Evolutionary conservation across 1,284 basidiomycete genomes (phyloP).

Genomic region (Ganoderma multipileum): DNA sequence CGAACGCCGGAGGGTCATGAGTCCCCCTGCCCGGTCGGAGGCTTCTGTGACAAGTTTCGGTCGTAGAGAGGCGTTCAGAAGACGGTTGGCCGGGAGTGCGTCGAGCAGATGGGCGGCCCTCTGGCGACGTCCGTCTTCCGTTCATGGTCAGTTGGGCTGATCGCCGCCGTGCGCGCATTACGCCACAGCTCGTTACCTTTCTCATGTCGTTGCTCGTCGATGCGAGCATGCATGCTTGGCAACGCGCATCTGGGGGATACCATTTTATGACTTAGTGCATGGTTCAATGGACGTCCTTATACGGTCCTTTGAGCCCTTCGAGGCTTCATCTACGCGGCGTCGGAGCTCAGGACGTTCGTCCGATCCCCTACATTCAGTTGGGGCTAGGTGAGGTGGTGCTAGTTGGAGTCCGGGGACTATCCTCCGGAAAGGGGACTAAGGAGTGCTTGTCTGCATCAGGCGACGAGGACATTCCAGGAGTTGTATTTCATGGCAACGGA

Average conservation of each 20-base stretch:
- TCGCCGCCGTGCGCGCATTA: constrained; percentile 1
- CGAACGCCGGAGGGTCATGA: constrained; percentile 19
- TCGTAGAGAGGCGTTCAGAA: constrained; percentile 8
- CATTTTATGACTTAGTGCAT: background rate
- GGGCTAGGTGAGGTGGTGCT: background rate
- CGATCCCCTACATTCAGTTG: background rate
- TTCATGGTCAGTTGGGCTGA: constrained; percentile 3
- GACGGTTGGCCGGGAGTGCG: background rate
- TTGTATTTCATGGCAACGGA: background rate
- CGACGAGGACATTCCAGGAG: background rate
- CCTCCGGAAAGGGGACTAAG: constrained; percentile 8
- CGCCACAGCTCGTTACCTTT: constrained; percentile 11
- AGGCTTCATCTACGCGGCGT: background rate
- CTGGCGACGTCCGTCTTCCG: background rate
- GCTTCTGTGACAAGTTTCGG: constrained; percentile 17
- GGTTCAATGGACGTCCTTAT: background rate
- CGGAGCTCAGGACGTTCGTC: background rate
- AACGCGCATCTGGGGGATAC: background rate
- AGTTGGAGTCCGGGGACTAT: background rate
- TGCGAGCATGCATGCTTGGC: background rate
- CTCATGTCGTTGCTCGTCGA: background rate
- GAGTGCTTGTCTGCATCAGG: constrained; percentile 7
- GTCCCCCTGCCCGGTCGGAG: constrained; percentile 6
- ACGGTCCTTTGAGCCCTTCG: background rate
- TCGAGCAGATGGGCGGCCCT: constrained; percentile 2